Evolutionary conservation across 2,329 filamentous ascomycete genomes (phyloP), one percentile per base, ranked within the genome.

Genomic region (Colletotrichum navitas): DNA sequence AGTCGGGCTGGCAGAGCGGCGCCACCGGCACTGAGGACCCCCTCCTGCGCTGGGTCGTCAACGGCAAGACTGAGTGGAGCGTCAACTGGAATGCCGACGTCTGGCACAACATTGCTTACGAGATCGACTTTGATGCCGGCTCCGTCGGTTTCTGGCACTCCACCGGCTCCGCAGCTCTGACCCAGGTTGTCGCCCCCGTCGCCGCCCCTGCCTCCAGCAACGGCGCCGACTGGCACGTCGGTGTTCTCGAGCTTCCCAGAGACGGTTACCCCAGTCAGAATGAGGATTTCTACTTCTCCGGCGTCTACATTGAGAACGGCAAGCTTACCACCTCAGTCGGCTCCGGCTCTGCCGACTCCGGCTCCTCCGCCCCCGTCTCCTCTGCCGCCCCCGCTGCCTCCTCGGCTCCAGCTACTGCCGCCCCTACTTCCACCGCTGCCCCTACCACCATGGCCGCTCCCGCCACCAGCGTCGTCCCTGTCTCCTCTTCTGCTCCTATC

Each of bases 41-140:
- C 43, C 85, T 86, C 74, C 84, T 94, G 73, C 87, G 89, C 75
- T 94, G 91, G 91, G 87, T 89, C 79, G 88, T 90, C 14, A 84
- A 85, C 72, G 87, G 90, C 18, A 81, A 86, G 75, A 87, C 85
- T 59, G 83, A 92, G 76, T 94, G 91, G 91, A 88, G 86, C 76
- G 85, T 85, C 1, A 83, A 87, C 73, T 90, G 91, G 79, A 84
- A 85, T 61, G 85, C 91, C 0, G 89, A 86, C 52, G 87, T 90
- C 21, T 94, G 92, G 92, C 91, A 94, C 80, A 94, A 94, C 78
- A 86, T 93, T 76, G 92, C 91, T 58, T 93, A 93, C 77, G 91
- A 90, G 79, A 92, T 93, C 71, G 88, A 94, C 82, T 94, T 94
- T 76, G 81, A 80, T 21, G 86, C 83, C 55, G 83, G 86, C 74